Evolutionary conservation across 2,329 filamentous ascomycete genomes (phyloP).

Genomic region (Cladosporium austrohemisphaericum): DNA sequence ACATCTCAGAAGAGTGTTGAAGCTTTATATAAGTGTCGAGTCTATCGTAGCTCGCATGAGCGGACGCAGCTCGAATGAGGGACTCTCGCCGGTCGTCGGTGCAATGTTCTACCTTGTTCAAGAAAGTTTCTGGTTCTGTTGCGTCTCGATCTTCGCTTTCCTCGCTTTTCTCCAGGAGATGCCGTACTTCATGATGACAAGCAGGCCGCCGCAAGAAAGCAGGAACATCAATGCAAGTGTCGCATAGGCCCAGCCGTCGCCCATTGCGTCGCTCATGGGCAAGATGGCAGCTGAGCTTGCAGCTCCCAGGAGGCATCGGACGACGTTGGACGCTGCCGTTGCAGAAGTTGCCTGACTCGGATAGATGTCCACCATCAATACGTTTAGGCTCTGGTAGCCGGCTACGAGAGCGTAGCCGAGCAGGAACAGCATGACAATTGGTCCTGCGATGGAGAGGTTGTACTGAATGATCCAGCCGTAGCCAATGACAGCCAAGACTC

Average conservation of each 20-base stretch:
- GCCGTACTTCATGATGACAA: constrained; percentile 26
- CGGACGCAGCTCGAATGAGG: neutral
- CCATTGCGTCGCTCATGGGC: constrained; percentile 38
- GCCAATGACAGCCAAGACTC: constrained; percentile 32
- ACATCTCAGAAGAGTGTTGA: neutral
- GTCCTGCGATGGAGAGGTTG: constrained; percentile 27
- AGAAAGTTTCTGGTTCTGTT: neutral
- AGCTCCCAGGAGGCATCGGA: constrained; percentile 43
- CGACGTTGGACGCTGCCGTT: constrained; percentile 44
- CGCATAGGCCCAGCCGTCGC: constrained; percentile 42
- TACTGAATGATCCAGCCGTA: constrained; percentile 43
- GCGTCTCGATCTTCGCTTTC: neutral
- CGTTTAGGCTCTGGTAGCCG: constrained; percentile 43
- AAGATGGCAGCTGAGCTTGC: constrained; percentile 39
- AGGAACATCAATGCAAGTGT: constrained; percentile 31
- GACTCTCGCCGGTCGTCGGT: too few species aligned
- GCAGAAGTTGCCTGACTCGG: constrained; percentile 40
- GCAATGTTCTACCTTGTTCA: too few species aligned
- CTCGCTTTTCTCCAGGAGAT: constrained; percentile 27
- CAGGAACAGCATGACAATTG: constrained; percentile 28
- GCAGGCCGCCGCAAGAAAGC: constrained; percentile 18
- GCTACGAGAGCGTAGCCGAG: constrained; percentile 37
- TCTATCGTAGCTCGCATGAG: too few species aligned
- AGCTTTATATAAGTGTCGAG: too few species aligned
- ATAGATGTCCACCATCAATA: constrained; percentile 46